phyloP scores from a whole-genome alignment of 768 basidiomycete genomes.

The Suillus sp. region DNA sequence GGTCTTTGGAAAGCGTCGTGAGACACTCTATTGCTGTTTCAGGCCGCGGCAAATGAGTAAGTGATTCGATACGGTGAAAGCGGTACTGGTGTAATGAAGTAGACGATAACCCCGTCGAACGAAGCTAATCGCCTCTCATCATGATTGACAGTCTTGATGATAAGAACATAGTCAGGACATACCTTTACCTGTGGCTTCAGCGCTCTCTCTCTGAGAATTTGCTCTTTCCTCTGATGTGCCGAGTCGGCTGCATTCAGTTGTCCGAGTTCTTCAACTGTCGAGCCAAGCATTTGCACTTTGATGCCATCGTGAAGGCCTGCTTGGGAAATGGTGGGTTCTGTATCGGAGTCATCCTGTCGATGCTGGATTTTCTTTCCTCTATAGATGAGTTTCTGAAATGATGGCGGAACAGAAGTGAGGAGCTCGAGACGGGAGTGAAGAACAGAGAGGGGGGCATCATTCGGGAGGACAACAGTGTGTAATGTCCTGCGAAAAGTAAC shows the following conservation, averaged over 20 bases:
- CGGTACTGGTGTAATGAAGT: constrained; percentile 47
- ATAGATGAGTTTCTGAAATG: constrained; percentile 71
- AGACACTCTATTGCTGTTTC: constrained; percentile 55
- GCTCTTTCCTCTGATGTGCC: constrained; percentile 57
- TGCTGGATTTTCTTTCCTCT: constrained; percentile 58
- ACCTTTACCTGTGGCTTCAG: constrained; percentile 63
- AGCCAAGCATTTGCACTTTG: constrained; percentile 73
- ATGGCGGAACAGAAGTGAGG: constrained; percentile 64
- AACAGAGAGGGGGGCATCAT: constrained; percentile 50
- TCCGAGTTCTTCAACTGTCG: constrained; percentile 58
- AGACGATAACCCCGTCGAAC: constrained; percentile 49
- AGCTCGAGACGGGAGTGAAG: constrained; percentile 58
- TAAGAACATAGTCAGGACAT: constrained; percentile 14
- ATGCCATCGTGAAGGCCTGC: constrained; percentile 63
- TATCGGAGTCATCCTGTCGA: constrained; percentile 12
- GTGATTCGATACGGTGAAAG: constrained; percentile 66
- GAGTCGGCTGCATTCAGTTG: constrained; percentile 56
- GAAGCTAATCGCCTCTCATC: constrained; percentile 42
- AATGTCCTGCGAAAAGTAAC: constrained; percentile 52
- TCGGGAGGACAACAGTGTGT: constrained; percentile 50
- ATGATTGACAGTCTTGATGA: background rate
- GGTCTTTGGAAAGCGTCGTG: constrained; percentile 63
- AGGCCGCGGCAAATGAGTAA: constrained; percentile 67
- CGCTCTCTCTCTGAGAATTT: constrained; percentile 60
- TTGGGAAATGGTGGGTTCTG: constrained; percentile 39